A percentile compares a stretch with the other conserved stretches of the same genome.
Evolutionary conservation across 306 rosid genomes (phyloP).

Genomic region (Cucurbita maxima): DNA sequence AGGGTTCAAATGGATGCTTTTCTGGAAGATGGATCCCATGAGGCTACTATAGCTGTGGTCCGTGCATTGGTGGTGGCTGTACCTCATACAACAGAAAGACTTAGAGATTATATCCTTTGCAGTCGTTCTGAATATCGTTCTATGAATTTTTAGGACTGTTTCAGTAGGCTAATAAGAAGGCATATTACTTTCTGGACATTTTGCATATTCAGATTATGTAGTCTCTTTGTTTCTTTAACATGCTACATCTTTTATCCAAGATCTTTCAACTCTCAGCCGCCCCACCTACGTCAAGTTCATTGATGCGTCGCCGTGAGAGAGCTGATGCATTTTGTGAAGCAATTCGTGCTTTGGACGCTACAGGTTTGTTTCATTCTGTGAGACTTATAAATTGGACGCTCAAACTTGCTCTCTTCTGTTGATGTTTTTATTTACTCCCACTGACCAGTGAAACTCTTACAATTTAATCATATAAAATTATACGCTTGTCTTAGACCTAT

Average conservation of each 20-base stretch:
- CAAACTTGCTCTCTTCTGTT: neutral
- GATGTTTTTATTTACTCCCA: no score
- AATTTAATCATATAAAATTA: constrained; percentile 9
- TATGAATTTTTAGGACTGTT: neutral
- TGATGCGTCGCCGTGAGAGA: constrained; percentile 52
- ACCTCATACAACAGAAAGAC: constrained; percentile 78
- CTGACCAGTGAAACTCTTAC: neutral
- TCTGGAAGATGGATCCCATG: constrained; percentile 97
- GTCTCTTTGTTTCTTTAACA: constrained; percentile 47
- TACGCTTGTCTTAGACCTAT: constrained; percentile 41
- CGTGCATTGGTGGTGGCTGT: constrained; percentile 87
- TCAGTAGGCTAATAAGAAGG: neutral
- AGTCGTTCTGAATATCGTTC: neutral
- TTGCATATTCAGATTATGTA: neutral
- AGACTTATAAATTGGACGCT: neutral
- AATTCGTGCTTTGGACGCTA: constrained; percentile 88
- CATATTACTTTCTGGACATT: constrained; percentile 10
- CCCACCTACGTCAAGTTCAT: constrained; percentile 38
- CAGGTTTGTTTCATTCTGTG: constrained; percentile 35
- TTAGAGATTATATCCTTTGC: constrained; percentile 91
- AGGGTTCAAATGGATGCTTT: constrained; percentile 99
- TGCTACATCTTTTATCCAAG: constrained; percentile 87
- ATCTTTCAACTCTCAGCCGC: constrained; percentile 61
- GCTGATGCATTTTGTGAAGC: constrained; percentile 90
- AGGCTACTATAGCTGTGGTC: constrained; percentile 79